Evolutionary conservation across 1,284 basidiomycete genomes (phyloP).

Genomic region (Apiotrichum veenhuisii): DNA sequence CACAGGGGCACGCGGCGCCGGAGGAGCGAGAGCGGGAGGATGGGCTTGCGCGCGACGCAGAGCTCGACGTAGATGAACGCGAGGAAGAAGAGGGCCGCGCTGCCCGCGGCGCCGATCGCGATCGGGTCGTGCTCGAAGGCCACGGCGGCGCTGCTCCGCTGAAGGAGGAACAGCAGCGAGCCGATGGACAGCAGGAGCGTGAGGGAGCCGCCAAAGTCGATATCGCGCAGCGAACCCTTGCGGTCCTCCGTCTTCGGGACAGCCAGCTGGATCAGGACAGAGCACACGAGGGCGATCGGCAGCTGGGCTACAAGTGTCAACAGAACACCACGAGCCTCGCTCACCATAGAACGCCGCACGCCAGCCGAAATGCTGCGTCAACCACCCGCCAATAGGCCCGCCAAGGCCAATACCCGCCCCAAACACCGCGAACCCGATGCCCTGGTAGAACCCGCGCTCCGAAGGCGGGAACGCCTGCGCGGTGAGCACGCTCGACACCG

Average conservation of each 20-base stretch:
- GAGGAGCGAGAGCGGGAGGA: constrained; percentile 28
- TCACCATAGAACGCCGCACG: constrained; percentile 40
- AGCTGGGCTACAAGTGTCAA: constrained; percentile 17
- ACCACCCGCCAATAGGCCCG: constrained; percentile 47
- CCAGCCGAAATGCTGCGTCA: constrained; percentile 49
- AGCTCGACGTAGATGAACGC: constrained; percentile 30
- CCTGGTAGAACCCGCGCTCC: constrained; percentile 46
- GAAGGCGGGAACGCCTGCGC: constrained; percentile 44
- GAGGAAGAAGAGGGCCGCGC: constrained; percentile 16
- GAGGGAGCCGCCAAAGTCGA: constrained; percentile 28
- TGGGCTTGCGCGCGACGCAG: constrained; percentile 20
- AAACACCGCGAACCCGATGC: constrained; percentile 36
- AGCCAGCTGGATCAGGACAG: constrained; percentile 10
- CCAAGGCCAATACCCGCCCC: constrained; percentile 45
- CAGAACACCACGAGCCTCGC: background rate
- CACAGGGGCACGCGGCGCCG: constrained; percentile 23
- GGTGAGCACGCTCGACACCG: constrained; percentile 43
- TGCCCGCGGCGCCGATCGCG: constrained; percentile 11
- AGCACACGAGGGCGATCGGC: constrained; percentile 14
- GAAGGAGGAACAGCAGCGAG: constrained; percentile 22
- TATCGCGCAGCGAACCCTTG: constrained; percentile 6
- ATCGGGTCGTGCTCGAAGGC: constrained; percentile 13
- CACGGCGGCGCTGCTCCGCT: constrained; percentile 4
- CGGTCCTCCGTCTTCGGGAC: constrained; percentile 4
- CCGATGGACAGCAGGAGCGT: constrained; percentile 28